Conservation (phyloP, 2,329 filamentous ascomycete genomes). For the Akanthomyces dipterigenus region DNA sequence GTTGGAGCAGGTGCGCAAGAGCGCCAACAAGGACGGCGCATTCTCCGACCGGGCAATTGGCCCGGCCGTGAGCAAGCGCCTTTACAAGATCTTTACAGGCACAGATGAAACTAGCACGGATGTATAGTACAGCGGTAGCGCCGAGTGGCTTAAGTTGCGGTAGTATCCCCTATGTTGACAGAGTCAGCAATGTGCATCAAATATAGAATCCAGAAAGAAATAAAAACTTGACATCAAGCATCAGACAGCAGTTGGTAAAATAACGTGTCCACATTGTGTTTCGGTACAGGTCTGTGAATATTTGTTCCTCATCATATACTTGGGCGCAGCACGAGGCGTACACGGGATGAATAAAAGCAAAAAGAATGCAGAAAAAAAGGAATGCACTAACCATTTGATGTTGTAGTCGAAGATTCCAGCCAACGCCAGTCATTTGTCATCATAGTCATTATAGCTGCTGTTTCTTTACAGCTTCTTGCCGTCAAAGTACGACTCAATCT, state of each 20-base stretch:
- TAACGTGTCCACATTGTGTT: conserved; percentile 58
- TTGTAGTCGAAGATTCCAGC: neutral
- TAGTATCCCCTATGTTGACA: neutral
- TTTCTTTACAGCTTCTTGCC: conserved; percentile 18
- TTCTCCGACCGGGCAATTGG: conserved; percentile 50
- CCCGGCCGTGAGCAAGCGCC: conserved; percentile 49
- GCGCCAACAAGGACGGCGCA: conserved; percentile 50
- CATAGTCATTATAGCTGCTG: conserved; percentile 12
- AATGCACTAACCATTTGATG: conserved; percentile 32
- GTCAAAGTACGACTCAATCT: conserved; percentile 67
- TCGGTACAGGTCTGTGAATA: conserved; percentile 84
- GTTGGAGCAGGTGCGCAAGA: conserved; percentile 55
- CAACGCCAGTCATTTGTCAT: too few species aligned
- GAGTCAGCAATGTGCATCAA: conserved; percentile 7
- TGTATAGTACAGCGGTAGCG: conserved; percentile 27
- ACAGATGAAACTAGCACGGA: conserved; percentile 49
- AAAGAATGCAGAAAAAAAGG: conserved; percentile 15
- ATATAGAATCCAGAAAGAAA: conserved; percentile 9
- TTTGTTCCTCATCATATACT: conserved; percentile 60
- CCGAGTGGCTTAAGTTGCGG: neutral
- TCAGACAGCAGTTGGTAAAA: conserved; percentile 85
- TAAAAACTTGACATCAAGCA: conserved; percentile 19
- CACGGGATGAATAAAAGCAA: neutral
- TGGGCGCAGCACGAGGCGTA: conserved; percentile 13
- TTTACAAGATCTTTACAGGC: conserved; percentile 55